Evolutionary conservation across 2,329 filamentous ascomycete genomes (phyloP), one percentile per base, ranked within the genome.

Genomic region (Colletotrichum sp.): DNA sequence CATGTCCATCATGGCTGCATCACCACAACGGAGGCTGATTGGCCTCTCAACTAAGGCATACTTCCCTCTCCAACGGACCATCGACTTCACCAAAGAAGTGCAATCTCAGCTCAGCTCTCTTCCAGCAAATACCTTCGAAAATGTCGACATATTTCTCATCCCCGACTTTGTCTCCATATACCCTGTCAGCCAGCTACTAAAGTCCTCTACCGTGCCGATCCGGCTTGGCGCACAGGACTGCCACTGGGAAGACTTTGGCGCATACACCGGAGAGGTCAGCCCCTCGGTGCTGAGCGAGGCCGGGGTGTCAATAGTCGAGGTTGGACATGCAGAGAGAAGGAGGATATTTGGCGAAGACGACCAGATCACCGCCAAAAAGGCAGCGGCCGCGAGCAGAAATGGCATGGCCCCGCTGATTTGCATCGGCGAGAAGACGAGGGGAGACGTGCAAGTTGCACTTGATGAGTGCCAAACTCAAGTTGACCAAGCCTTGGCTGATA

Each of bases 1-100:
- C 13, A 6, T 8, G 6, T 6, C 6, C 15, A 62, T 39, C 21
- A 76, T 76, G 74, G 34, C 70, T 15, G n/a, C 72, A 24, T 57
- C 65, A 30, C 44, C 65, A 10, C 57, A 63, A 63, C 91, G 91
- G 81, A 92, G 92, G 80, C 88, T 96, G 76, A 88, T 96, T 76
- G 94, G 94, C 83, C 92, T 95, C 78, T 94, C 92, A 63, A 91
- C 94, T 52, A 96, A 96, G 81, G 94, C 95, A 91, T 96, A 96
- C 89, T 96, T 96, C 85, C 91, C 93, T 77, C 89, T 93, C 10
- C 85, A 89, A 13, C 88, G 89, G 76, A 96, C 94, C 2, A 85
- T 89, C 62, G 81, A 88, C 71, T 93, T 93, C 81, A 86, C 91
- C 81, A 79, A 83, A 67, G 84, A 85, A 8, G 83, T 94, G 18